A percentile compares a stretch with the other conserved stretches of the same genome.
phyloP scores from a whole-genome alignment of 768 basidiomycete genomes.

The Nevesoporus exiguus region DNA sequence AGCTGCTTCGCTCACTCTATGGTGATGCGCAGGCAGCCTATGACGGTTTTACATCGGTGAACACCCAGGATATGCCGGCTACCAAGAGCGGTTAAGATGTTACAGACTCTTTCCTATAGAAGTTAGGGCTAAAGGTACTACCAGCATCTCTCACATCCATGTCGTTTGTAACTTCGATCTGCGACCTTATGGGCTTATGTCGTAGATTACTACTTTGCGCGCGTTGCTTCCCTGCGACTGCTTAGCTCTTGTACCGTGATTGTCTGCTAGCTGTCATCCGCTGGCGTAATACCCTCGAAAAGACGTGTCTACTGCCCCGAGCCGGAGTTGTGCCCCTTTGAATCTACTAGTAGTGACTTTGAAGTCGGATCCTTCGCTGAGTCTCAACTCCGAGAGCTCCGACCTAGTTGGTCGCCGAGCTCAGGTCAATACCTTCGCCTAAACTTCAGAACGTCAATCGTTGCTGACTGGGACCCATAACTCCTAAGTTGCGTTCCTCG shows the following conservation, averaged over 20 bases:
- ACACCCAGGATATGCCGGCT: not conserved
- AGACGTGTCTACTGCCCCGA: too few species aligned
- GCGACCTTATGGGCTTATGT: too few species aligned
- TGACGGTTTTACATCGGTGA: not conserved
- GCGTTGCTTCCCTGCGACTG: too few species aligned
- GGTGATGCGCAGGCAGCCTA: slow-evolving; percentile 3
- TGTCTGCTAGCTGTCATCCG: too few species aligned
- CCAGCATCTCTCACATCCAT: not conserved
- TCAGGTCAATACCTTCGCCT: too few species aligned
- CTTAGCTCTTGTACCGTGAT: too few species aligned
- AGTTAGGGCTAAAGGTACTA: too few species aligned
- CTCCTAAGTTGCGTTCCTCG: not conserved
- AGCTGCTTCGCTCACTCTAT: slow-evolving; percentile 1
- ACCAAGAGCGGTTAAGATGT: not conserved
- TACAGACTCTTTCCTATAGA: too few species aligned
- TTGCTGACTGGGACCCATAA: not conserved
- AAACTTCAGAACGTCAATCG: not conserved
- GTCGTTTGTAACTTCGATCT: not conserved
- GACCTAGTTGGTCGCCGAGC: not conserved
- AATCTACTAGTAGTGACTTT: too few species aligned
- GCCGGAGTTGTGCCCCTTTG: too few species aligned
- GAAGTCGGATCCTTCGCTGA: not conserved
- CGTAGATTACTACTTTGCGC: too few species aligned
- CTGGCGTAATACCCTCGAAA: too few species aligned
- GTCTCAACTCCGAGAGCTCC: not conserved